Evolutionary conservation across 768 basidiomycete species (phyloP), one percentile per base, ranked within the genome.

Genomic region (Calocybe cyanea): DNA sequence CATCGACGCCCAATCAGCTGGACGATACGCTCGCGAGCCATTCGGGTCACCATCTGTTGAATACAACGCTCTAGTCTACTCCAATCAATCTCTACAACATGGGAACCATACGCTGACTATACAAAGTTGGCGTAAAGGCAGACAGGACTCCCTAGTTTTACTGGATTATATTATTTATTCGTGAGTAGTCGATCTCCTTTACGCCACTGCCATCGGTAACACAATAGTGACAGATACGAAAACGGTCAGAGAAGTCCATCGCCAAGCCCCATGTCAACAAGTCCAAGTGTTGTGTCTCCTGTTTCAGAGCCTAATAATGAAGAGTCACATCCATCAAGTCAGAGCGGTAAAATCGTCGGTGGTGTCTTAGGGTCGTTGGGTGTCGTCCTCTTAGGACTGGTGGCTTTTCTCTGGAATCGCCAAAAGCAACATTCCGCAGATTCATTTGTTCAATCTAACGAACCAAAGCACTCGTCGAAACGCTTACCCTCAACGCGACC

Each of bases 101-200:
- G 63, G 56, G 6, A 21, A 41, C 2, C 71, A 72, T 47, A 61
- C 53, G 9, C 52, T 72, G 17, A 56, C 54, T 3, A 53, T 73
- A 8, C 58, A 61, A 20, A 71, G 65, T 41, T 68, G 70, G 7
- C 55, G 60, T 31, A 33, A 46, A 18, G 54, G 50, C 31, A 66
- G 63, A 7, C 38, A 39, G 28, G 54, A 53, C 14, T 65, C 70
- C 1, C 50, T 66, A 2, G 38, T 66, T 1, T 47, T 71, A 18
- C 51, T 76, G 5, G 73, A 75, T 54, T 61, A 63, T 30, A 63
- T 74, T 42, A 53, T 70, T 9, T 75, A 74, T 52, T 58, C 67
- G 71, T 71, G 39, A 32, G 66, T 46, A 11, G 17, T 14, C 20
- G 30, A 5, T 13, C 42, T 33, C 21, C 25, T 13, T 33, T 40